Evolutionary conservation across 2,329 filamentous ascomycete species (phyloP).

Genomic region (Monilinia aucupariae): DNA sequence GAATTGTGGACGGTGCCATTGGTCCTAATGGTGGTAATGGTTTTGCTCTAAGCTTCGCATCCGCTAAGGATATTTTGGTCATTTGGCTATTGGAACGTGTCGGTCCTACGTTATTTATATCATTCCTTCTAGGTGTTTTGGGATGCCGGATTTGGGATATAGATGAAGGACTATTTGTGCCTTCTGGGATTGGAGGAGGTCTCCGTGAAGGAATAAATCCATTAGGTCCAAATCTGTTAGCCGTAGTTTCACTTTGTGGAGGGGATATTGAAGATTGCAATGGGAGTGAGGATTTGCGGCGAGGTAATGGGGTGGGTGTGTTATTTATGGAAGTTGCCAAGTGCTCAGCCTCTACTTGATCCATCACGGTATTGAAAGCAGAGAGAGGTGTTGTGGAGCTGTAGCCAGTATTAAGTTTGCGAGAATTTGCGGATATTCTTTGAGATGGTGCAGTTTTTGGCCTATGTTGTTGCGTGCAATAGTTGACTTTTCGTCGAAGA

Average conservation of each 20-base stretch:
- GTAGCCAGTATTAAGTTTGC: conserved; percentile 1
- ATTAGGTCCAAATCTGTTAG: conserved; percentile 11
- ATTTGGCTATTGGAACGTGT: background rate
- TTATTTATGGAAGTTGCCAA: background rate
- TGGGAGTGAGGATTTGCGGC: background rate
- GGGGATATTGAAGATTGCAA: background rate
- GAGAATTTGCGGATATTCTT: background rate
- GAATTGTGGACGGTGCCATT: conserved; percentile 11
- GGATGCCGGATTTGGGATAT: background rate
- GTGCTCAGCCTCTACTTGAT: conserved; percentile 3
- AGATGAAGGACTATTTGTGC: background rate
- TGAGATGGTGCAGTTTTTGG: conserved; percentile 23
- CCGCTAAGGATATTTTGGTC: conserved; percentile 1
- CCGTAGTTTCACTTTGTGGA: conserved; percentile 3
- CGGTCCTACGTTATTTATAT: background rate
- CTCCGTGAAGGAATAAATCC: conserved; percentile 16
- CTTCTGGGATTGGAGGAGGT: conserved; percentile 15
- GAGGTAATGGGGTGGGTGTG: conserved; percentile 5
- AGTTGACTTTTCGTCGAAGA: conserved; percentile 25
- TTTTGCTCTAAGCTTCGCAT: conserved; percentile 9
- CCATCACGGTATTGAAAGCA: conserved; percentile 23
- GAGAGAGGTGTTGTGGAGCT: conserved; percentile 21
- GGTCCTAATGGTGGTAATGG: conserved; percentile 12
- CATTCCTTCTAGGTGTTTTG: background rate
- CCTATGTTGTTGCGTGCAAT: conserved; percentile 22